Base-by-base conservation (phyloP, 225 moss, liverwort and hornwort genomes). In the Pseudoscleropodium purum region DNA sequence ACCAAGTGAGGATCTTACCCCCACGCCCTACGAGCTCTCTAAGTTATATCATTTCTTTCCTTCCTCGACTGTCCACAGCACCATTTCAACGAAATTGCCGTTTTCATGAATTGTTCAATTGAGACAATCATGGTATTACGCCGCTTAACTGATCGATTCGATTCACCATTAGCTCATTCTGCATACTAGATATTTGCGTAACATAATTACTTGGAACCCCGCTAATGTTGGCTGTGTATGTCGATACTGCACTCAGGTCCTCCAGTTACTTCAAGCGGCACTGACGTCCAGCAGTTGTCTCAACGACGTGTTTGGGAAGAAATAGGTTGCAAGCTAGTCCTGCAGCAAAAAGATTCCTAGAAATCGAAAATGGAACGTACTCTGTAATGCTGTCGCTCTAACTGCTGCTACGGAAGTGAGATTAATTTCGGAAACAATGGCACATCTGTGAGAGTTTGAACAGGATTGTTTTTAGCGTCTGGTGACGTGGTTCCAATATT, bases 201-300 rank as follows among this genome's bases (percentile, higher is more conserved):
- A 45, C 33, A 15, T 24, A 23, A 10, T 23, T 64, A 0, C 33
- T 43, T 63, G 63, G 63, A 60, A 27, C 81, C 60, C 13, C 16
- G 34, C 74, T 69, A 11, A 83, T 29, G 19, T n/a, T 37, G 64
- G 17, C n/a, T 82, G 6, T 34, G 15, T 33, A 3, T 27, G 24
- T n/a, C 6, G 30, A 61, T 64, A 17, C 14, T 86, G 31, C 36
- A 18, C 45, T 13, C 90, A 90, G 90, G 51, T 90, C 49, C 41
- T 88, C 24, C 57, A 73, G 78, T 83, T 92, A 78, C 86, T 90
- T 45, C 88, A 86, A 18, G 34, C 88, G 57, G 92, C 92, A 34
- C 6, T 92, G 29, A 64, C 86, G 14, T 90, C 90, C 18, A 86
- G 23, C 47, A 57, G 7, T 18, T 88, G 90, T 29, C 83, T 92